Conservation (phyloP, 768 basidiomycete species). For the Cystobasidiopsis lactophilus region DNA sequence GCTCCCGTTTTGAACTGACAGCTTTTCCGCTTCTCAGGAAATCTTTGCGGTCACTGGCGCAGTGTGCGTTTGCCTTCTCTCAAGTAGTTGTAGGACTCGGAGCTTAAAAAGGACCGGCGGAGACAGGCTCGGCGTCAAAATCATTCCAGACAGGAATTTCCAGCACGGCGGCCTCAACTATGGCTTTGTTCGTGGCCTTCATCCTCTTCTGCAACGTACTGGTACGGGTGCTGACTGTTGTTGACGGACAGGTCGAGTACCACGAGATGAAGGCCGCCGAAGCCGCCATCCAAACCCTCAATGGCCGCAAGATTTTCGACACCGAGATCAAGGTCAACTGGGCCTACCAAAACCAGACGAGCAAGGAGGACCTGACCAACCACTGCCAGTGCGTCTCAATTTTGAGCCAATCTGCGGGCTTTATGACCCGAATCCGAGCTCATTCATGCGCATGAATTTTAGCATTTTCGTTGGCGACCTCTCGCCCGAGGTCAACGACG, state of each 20-base stretch:
- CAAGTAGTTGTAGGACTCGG: constrained; percentile 20
- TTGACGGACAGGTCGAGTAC: constrained; percentile 38
- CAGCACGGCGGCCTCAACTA: constrained; percentile 99
- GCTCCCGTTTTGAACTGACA: neutral
- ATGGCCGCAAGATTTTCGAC: constrained; percentile 98
- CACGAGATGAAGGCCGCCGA: constrained; percentile 96
- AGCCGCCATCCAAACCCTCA: constrained; percentile 93
- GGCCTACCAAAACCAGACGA: constrained; percentile 90
- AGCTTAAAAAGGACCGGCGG: constrained; percentile 49
- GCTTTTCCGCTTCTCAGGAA: neutral
- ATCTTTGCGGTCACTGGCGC: constrained; percentile 64
- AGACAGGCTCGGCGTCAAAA: constrained; percentile 99
- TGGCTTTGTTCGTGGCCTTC: constrained; percentile 51
- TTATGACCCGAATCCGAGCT: neutral
- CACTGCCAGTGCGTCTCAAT: constrained; percentile 44
- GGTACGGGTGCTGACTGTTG: constrained; percentile 1
- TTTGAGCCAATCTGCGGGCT: neutral
- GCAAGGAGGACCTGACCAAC: constrained; percentile 89
- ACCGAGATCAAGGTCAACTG: constrained; percentile 99
- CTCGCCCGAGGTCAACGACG: constrained; percentile 94
- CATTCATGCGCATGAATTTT: neutral
- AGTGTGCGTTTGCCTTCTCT: neutral
- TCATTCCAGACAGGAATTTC: constrained; percentile 97
- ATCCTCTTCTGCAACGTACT: neutral
- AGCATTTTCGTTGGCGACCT: constrained; percentile 96